Conservation (phyloP, 768 basidiomycete species). For the Boletus barrowsii region DNA sequence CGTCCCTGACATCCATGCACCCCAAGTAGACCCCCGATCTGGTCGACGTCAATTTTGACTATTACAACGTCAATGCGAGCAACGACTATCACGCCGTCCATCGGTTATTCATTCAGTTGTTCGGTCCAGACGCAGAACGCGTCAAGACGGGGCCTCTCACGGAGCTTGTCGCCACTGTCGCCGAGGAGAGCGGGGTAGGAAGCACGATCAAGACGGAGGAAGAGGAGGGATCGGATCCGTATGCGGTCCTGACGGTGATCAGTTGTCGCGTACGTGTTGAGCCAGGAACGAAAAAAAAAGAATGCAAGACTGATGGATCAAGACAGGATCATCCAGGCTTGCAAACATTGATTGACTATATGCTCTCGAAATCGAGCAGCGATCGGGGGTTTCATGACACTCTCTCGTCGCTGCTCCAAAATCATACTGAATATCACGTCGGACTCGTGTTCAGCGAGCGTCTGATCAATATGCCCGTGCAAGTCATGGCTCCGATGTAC, state of each 20-base stretch:
- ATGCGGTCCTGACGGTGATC: conserved; percentile 80
- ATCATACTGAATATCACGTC: conserved; percentile 39
- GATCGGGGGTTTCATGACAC: conserved; percentile 50
- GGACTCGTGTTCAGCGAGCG: conserved; percentile 87
- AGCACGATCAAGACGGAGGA: conserved; percentile 88
- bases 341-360: conserved; percentile 66
- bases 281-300: not conserved
- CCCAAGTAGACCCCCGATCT: conserved; percentile 14
- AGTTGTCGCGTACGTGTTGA: conserved; percentile 63
- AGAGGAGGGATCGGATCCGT: conserved; percentile 58
- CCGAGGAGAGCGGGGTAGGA: conserved; percentile 71
- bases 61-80: conserved; percentile 79
- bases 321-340: conserved; percentile 70
- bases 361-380: conserved; percentile 54
- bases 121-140: conserved; percentile 66
- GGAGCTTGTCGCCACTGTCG: conserved; percentile 74
- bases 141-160: conserved; percentile 73
- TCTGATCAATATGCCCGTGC: conserved; percentile 93
- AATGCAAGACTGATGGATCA: not conserved
- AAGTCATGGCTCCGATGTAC: conserved; percentile 91
- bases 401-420: conserved; percentile 42
- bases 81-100: conserved; percentile 88
- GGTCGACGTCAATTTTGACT: conserved; percentile 63
- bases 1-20: conserved; percentile 4
- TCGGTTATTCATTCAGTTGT: conserved; percentile 65